These are phyloP conservation scores for Camelina hispida DNA, from an alignment of 345 rosid genomes.

Conservation along the genomic window DNA sequence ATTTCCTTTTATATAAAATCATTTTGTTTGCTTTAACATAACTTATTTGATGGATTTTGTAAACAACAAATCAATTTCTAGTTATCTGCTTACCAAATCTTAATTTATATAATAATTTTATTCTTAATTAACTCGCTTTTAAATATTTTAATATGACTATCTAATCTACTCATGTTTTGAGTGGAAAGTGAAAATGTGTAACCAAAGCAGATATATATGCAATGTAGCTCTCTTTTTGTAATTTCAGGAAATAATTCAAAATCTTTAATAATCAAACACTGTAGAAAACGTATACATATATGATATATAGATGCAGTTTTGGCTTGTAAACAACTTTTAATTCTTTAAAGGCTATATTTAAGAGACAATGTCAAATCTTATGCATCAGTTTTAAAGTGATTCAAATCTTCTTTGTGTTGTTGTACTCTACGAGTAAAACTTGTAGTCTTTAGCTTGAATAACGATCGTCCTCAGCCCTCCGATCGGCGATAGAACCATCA, in stretches of 20 bases:
- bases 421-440: slow-evolving; percentile 57
- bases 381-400: not conserved
- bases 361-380: not conserved
- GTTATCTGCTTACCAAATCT: no score
- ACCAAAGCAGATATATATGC: no score
- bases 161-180: no score
- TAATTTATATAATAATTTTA: no score
- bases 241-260: not conserved
- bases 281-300: not conserved
- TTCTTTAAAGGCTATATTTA: not conserved
- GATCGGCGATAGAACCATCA: slow-evolving; percentile 72
- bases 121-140: no score
- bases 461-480: slow-evolving; percentile 75
- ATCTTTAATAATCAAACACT: not conserved
- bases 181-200: no score
- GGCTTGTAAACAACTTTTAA: slow-evolving; percentile 5
- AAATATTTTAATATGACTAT: no score
- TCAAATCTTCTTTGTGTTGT: not conserved
- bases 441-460: slow-evolving; percentile 54
- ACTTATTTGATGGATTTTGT: no score
- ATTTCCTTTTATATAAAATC: no score
- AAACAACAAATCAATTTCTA: no score
- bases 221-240: not conserved
- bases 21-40: no score
- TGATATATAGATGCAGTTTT: slow-evolving; percentile 5